Evolutionary conservation across 2,329 filamentous ascomycete genomes (phyloP), one percentile per base, ranked within the genome.

Genomic region (Rhynchosporium graminicola): DNA sequence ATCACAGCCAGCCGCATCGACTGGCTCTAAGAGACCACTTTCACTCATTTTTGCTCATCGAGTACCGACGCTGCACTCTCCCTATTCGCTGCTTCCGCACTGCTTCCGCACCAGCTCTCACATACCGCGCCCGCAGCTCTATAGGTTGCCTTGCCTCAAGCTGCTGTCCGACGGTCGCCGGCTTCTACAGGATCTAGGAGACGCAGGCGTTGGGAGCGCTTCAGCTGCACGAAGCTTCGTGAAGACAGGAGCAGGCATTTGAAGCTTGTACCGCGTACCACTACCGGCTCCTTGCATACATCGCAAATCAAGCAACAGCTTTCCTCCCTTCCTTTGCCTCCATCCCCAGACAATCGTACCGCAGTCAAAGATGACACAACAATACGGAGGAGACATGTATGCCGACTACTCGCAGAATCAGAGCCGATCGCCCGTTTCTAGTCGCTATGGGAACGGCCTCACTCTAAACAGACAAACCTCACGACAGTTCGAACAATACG

Each of bases 401-500:
- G 86, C 90, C 78, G 88, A 91, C 69, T 89, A 90, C 70, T 51
- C 57, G 46, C 57, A 59, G 57, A 60, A 61, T 33, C 77, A 83
- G 63, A 88, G 87, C 74, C 88, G 90, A 73, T 91, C 89, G 67
- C 91, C 91, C 45, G 87, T 85, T 73, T 87, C 88, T 38, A 87
- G 90, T 74, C 89, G 90, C 61, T 84, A 83, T 70, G 82, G 83
- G 70, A 83, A 83, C 71, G 80, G 80, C 74, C 80, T 88, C 80
- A 80, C 82, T 63, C 79, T 90, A 62, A 86, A 89, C 72, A 86
- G 90, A 69, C 87, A 89, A 74, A 80, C 86, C 48, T 93, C 92
- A 70, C 85, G 91, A 70, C 89, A 90, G 69, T 91, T 93, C 74
- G 92, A 96, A 69, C 81, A 82, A 64, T 88, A 89, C 73, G 85